phyloP scores from a whole-genome alignment of 257 asterid genomes.

The Nicotiana otophora region DNA sequence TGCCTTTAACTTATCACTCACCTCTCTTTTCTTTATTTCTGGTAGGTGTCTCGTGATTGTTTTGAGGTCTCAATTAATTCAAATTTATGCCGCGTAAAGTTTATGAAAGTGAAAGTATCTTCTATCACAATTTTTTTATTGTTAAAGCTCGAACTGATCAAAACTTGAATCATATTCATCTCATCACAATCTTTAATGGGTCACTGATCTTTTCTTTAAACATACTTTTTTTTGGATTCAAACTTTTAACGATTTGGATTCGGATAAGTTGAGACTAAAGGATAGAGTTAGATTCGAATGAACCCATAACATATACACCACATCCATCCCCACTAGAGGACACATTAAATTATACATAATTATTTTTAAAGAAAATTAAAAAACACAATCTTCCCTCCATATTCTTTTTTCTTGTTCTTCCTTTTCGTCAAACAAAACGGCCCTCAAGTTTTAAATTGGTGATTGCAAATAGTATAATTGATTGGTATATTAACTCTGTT shows the following conservation, averaged over 20 bases:
- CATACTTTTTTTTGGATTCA: background rate
- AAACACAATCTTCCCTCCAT: background rate
- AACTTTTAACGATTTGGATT: background rate
- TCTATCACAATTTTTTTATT: too few relatives aligned
- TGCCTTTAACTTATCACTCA: background rate
- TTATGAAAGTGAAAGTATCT: too few relatives aligned
- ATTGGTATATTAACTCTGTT: background rate
- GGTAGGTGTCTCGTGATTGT: too few relatives aligned
- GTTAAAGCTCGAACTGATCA: rapidly evolving
- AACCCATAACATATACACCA: too few relatives aligned
- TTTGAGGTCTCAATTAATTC: too few relatives aligned
- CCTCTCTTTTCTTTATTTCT: background rate
- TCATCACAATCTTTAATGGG: too few relatives aligned
- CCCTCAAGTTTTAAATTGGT: background rate
- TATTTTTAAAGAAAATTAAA: background rate
- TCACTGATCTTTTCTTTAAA: too few relatives aligned
- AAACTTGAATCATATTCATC: too few relatives aligned
- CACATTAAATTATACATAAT: background rate
- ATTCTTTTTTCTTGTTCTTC: background rate
- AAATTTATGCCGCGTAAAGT: too few relatives aligned
- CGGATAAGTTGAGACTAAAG: background rate
- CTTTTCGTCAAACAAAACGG: background rate
- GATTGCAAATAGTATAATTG: background rate
- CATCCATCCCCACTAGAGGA: background rate
- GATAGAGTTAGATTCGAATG: background rate